Conservation (phyloP, 371 early-diverging fungal species). For the Rhizopus arrhizus region DNA sequence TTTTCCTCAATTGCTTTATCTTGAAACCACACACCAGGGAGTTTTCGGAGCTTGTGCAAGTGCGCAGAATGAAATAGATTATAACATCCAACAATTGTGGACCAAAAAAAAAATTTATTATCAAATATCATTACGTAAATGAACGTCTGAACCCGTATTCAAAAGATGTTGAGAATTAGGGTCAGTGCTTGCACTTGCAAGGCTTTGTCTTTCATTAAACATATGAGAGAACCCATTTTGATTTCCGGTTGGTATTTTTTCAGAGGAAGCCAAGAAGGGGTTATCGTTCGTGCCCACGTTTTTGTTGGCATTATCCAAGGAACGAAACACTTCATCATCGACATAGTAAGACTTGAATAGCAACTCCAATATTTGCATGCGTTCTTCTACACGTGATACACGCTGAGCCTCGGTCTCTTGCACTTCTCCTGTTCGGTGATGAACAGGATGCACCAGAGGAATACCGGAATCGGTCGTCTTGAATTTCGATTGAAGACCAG, state of each 20-base stretch:
- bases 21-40: background rate
- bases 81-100: no score
- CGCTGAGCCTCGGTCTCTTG: constrained; percentile 36
- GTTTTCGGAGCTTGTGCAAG: no score
- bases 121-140: constrained; percentile 35
- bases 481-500: constrained; percentile 45
- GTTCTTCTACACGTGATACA: constrained; percentile 37
- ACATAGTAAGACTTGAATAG: constrained; percentile 43
- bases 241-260: constrained; percentile 16
- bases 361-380: constrained; percentile 38
- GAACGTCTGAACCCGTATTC: constrained; percentile 27
- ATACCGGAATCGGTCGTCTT: constrained; percentile 45
- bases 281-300: constrained; percentile 3
- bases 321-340: constrained; percentile 48
- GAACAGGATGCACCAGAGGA: constrained; percentile 52
- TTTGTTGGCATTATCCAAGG: constrained; percentile 36
- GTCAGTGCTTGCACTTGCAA: constrained; percentile 43
- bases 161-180: constrained; percentile 35
- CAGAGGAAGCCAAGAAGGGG: constrained; percentile 26
- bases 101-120: background rate
- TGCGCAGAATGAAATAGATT: no score
- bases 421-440: constrained; percentile 42
- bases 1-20: background rate
- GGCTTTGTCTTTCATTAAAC: constrained; percentile 49
- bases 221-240: constrained; percentile 46